Evolutionary conservation across 2,329 filamentous ascomycete genomes (phyloP), one percentile per base, ranked within the genome.

Genomic region (Xylariaceae sp.): DNA sequence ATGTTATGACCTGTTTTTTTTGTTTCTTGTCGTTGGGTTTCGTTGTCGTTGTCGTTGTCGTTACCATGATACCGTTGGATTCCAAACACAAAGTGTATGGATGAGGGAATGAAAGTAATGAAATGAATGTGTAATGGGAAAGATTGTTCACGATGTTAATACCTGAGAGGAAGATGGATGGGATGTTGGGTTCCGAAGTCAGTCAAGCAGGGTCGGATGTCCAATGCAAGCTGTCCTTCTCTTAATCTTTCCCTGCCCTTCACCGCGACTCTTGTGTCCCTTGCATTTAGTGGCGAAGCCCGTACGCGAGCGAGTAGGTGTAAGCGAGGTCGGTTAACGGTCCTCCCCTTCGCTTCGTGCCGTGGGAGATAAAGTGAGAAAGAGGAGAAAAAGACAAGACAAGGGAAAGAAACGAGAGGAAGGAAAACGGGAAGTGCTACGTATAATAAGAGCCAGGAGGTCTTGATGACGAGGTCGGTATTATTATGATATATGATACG

Each of bases 271-370:
- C 34, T 11, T 47, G 1, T 42, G 37, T 42, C 11, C 15, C 10
- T 23, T 56, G 42, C n/a, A n/a, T 39, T 57, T 2, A 44, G 60
- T 62, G 57, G 60, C 60, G 60, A 62, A 62, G 47, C 39, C 54
- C 53, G 58, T 11, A 11, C 23, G 5, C 42, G 42, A 30, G 47
- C 42, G 42, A 30, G 47, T 61, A 48, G 10, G 60, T 62, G 18
- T 56, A 59, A 59, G 60, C 59, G 11, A 50, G 30, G 53, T n/a
- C 13, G 53, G 39, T 49, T 53, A 17, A 45, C 10, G 37, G 37
- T 42, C 8, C 37, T 9, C 8, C 37, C 8, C 37, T 13, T 42
- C 37, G 37, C 4, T 42, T 42, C 9, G 11, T 42, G 37, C 37
- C 11, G 37, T 42, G 11, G 9, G 37, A 13, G 37, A 42, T 42